A percentile compares a stretch with the other conserved stretches of the same genome.
These are phyloP conservation scores for Echria macrotheca DNA, from an alignment of 495 filamentous ascomycete genomes.

Conservation along the genomic window DNA sequence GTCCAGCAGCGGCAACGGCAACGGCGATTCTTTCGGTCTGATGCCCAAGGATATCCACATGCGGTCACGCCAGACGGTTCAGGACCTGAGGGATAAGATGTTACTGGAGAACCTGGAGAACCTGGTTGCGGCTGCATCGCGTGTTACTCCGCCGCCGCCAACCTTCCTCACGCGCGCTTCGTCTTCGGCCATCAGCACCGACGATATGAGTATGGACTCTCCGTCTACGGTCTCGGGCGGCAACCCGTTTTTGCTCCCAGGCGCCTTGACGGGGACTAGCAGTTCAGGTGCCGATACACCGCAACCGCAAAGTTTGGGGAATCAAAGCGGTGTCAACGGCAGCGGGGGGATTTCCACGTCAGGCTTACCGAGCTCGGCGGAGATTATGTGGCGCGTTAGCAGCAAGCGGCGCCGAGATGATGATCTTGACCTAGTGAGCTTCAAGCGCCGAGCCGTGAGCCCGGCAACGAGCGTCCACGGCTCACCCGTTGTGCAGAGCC, in stretches of 20 bases:
- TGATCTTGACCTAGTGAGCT: slow-evolving; percentile 79
- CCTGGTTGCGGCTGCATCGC: too few species aligned
- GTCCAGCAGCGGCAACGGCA: slow-evolving; percentile 19
- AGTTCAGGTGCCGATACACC: slow-evolving; percentile 27
- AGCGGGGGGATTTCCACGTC: slow-evolving; percentile 18
- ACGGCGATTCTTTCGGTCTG: slow-evolving; percentile 31
- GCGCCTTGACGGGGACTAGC: slow-evolving; percentile 18
- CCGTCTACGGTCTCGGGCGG: slow-evolving; percentile 44
- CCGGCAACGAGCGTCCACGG: slow-evolving; percentile 89
- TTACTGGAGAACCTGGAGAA: slow-evolving; percentile 74
- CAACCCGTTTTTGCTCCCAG: slow-evolving; percentile 19
- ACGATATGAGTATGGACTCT: slow-evolving; percentile 74
- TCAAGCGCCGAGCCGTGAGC: slow-evolving; percentile 91
- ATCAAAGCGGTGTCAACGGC: slow-evolving; percentile 30
- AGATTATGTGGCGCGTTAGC: slow-evolving; percentile 61
- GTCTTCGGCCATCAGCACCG: slow-evolving; percentile 56
- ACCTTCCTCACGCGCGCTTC: slow-evolving; percentile 47
- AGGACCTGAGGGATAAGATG: slow-evolving; percentile 62
- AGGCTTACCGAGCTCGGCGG: slow-evolving; percentile 52
- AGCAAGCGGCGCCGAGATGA: slow-evolving; percentile 84
- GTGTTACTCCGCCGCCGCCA: slow-evolving; percentile 63
- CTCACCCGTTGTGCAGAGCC: slow-evolving; percentile 78
- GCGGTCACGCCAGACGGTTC: slow-evolving; percentile 63
- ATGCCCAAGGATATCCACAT: slow-evolving; percentile 63
- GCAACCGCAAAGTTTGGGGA: slow-evolving; percentile 10